These are phyloP conservation scores for Emmonsiellopsis sp. DNA, from an alignment of 2,329 filamentous ascomycete species.

Conservation along the genomic window DNA sequence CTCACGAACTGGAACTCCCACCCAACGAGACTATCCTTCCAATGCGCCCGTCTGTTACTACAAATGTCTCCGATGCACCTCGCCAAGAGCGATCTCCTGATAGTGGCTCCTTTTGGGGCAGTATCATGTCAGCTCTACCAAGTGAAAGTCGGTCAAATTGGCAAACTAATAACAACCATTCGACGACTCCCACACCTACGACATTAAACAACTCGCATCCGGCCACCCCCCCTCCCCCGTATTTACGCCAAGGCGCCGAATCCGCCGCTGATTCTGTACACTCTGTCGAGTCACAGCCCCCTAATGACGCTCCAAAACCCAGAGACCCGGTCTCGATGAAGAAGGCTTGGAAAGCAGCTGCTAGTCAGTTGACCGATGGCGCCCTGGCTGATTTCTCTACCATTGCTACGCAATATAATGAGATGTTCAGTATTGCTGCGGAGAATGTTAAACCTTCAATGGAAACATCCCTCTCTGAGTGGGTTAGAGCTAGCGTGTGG, in stretches of 20 bases:
- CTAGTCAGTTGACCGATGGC: constrained; percentile 47
- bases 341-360: constrained; percentile 25
- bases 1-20: not conserved
- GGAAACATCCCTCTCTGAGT: constrained; percentile 54
- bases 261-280: constrained; percentile 8
- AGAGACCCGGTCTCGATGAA: constrained; percentile 14
- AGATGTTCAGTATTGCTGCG: constrained; percentile 67
- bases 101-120: constrained; percentile 9
- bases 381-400: constrained; percentile 60
- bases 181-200: not conserved
- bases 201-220: not conserved
- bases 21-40: constrained; percentile 8
- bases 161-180: not conserved
- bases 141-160: constrained; percentile 2
- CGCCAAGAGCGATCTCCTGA: not conserved
- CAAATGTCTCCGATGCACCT: not conserved
- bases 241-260: constrained; percentile 6
- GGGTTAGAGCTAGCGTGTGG: constrained; percentile 68
- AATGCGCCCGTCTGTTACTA: constrained; percentile 5
- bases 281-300: not conserved
- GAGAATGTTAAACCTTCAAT: constrained; percentile 61
- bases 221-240: constrained; percentile 5
- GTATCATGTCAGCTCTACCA: constrained; percentile 9
- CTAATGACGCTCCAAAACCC: not conserved
- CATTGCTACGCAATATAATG: constrained; percentile 63